phyloP scores from a whole-genome alignment of 768 basidiomycete genomes.

The Neoboletus magnificus region DNA sequence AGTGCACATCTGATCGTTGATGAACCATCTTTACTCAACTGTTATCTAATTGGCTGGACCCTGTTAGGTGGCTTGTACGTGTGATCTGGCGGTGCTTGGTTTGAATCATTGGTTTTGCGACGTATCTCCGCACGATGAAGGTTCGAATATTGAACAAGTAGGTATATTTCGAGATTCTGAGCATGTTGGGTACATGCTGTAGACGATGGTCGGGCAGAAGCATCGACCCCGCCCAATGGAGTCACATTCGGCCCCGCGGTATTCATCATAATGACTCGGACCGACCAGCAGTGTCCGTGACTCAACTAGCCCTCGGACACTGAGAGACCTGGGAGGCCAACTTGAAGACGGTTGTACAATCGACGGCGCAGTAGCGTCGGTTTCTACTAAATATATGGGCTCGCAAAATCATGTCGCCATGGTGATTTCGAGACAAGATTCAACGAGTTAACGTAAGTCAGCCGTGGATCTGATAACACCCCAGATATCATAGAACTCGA shows the following conservation, averaged over 20 bases:
- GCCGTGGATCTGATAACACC: background rate
- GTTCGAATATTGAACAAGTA: background rate
- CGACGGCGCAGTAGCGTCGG: background rate
- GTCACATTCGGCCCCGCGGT: background rate
- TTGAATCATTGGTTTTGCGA: background rate
- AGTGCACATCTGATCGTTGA: conserved; percentile 14
- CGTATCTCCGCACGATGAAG: background rate
- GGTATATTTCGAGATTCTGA: background rate
- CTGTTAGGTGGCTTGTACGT: background rate
- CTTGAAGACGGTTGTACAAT: background rate
- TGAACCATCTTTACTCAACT: background rate
- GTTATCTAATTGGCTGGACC: background rate
- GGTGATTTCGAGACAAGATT: background rate
- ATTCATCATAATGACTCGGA: background rate
- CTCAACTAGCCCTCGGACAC: background rate
- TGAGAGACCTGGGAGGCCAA: background rate
- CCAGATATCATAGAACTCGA: background rate
- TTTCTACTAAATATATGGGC: background rate
- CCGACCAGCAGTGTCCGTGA: background rate
- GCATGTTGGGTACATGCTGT: background rate
- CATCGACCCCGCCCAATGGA: background rate
- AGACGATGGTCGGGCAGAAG: background rate
- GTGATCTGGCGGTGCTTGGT: background rate
- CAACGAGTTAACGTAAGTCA: background rate
- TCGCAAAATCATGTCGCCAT: background rate